phyloP scores from a whole-genome alignment of 1,139 yeast species.

The Saccharomyces hybrid region DNA sequence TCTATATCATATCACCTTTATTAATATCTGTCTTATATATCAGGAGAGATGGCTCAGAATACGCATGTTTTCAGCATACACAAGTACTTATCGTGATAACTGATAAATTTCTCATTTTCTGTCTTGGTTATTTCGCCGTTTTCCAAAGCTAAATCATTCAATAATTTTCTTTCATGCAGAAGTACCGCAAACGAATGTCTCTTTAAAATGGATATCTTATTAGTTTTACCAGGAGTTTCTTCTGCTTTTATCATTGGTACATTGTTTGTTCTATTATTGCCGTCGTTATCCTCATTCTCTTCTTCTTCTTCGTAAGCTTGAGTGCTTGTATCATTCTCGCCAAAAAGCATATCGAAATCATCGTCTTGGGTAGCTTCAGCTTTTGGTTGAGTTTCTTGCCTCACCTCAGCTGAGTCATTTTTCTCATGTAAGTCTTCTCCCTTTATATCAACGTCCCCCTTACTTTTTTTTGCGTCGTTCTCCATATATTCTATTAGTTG shows the following conservation, averaged over 20 bases:
- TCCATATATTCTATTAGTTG: slow-evolving; percentile 21
- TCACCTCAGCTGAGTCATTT: slow-evolving; percentile 7
- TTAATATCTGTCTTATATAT: not conserved
- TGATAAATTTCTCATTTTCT: slow-evolving; percentile 16
- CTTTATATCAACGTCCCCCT: slow-evolving; percentile 3
- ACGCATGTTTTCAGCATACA: slow-evolving; percentile 24
- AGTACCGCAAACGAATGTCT: slow-evolving; percentile 25
- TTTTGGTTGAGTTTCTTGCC: slow-evolving; percentile 15
- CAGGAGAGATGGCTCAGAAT: slow-evolving; percentile 12
- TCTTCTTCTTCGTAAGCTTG: slow-evolving; percentile 22
- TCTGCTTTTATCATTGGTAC: slow-evolving; percentile 8
- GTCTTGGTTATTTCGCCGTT: slow-evolving; percentile 17
- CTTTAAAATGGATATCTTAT: slow-evolving; percentile 10
- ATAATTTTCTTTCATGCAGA: slow-evolving; percentile 17
- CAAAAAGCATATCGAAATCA: slow-evolving; percentile 32
- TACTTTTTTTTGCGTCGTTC: slow-evolving; percentile 7
- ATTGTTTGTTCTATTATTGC: not conserved
- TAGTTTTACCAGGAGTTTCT: slow-evolving; percentile 4
- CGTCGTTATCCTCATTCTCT: slow-evolving; percentile 2
- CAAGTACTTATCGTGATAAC: slow-evolving; percentile 24
- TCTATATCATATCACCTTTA: not conserved
- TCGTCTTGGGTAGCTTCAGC: slow-evolving; percentile 23
- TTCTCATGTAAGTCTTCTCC: not conserved
- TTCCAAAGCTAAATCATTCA: slow-evolving; percentile 13
- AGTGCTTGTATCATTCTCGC: slow-evolving; percentile 28